Conservation (phyloP, 2,329 filamentous ascomycete species). For the Berkeleyomyces rouxiae region DNA sequence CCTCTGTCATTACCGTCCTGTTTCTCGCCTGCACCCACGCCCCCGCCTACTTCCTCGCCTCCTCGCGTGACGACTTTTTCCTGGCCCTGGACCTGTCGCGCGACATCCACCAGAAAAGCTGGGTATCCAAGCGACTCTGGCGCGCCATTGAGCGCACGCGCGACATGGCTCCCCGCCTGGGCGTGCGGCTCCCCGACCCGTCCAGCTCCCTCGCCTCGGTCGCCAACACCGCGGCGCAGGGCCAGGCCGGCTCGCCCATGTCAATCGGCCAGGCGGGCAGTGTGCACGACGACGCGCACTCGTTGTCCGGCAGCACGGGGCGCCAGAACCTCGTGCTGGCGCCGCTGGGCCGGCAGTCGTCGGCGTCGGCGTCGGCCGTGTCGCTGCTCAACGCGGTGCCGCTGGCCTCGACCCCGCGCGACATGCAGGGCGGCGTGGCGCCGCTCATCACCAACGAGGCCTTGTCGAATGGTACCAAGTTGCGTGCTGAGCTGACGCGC, state of each 20-base stretch:
- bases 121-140: conserved; percentile 58
- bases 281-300: conserved; percentile 4
- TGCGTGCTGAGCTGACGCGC: conserved; percentile 38
- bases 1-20: conserved; percentile 56
- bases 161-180: conserved; percentile 53
- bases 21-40: conserved; percentile 65
- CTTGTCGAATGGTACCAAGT: conserved; percentile 28
- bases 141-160: conserved; percentile 54
- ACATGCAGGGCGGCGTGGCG: conserved; percentile 9
- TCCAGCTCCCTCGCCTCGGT: conserved; percentile 14
- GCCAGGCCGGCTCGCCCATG: background rate
- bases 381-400: conserved; percentile 10
- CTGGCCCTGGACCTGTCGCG: conserved; percentile 60
- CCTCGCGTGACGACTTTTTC: conserved; percentile 62
- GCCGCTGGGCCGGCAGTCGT: background rate
- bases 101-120: conserved; percentile 53
- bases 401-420: background rate
- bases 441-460: conserved; percentile 11
- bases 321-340: conserved; percentile 9
- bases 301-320: background rate
- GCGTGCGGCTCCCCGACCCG: conserved; percentile 25
- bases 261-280: background rate
- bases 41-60: conserved; percentile 50
- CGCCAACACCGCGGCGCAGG: background rate
- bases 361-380: background rate